Evolutionary conservation across 2,329 filamentous ascomycete species (phyloP).

Genomic region (Acrodontium crateriforme): DNA sequence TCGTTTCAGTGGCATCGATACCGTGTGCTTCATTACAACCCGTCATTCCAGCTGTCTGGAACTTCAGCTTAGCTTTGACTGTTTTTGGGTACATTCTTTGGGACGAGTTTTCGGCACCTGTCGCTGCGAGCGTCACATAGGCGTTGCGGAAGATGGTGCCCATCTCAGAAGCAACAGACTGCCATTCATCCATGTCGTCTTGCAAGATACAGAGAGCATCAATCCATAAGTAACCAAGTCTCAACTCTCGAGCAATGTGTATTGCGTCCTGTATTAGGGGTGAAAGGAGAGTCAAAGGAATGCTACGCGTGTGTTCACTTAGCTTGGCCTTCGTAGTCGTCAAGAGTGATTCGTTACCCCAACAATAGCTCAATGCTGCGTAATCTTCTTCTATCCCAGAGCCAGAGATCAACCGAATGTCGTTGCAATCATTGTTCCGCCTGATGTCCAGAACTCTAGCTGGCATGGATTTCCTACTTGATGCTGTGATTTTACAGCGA

Average conservation of each 20-base stretch:
- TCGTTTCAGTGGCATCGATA: background rate
- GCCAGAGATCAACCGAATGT: too few relatives aligned
- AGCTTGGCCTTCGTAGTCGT: constrained; percentile 1
- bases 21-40: too few relatives aligned
- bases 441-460: too few relatives aligned
- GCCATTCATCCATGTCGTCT: constrained; percentile 7
- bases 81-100: constrained; percentile 1
- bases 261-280: background rate
- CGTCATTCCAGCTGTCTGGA: too few relatives aligned
- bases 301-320: background rate
- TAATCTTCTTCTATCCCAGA: background rate
- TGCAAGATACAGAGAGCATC: constrained; percentile 9
- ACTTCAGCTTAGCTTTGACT: too few relatives aligned
- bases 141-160: constrained; percentile 4
- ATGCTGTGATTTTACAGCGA: too few relatives aligned
- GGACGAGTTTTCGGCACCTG: constrained; percentile 1
- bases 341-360: background rate
- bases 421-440: too few relatives aligned
- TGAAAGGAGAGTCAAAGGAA: background rate
- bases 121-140: constrained; percentile 6
- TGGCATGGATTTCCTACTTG: too few relatives aligned
- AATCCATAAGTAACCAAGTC: constrained; percentile 7
- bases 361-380: constrained; percentile 1
- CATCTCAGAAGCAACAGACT: constrained; percentile 5
- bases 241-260: constrained; percentile 1